A percentile compares a stretch with the other conserved stretches of the same genome.
Conservation (phyloP, 2,329 filamentous ascomycete species). For the Xylariaceae sp. region DNA sequence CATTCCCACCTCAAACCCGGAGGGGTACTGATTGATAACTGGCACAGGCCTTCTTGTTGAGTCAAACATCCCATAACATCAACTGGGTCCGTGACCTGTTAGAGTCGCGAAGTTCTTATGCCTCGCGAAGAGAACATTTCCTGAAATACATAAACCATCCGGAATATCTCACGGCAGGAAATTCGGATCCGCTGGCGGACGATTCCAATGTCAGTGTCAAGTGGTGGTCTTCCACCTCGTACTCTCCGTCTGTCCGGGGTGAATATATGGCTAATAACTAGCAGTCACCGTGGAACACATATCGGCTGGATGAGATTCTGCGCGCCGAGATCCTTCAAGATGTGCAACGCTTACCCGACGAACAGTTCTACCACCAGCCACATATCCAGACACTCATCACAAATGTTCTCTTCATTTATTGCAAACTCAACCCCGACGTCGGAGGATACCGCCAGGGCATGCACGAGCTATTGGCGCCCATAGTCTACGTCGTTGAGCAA, state of each 20-base stretch:
- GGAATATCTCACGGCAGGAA: conserved; percentile 66
- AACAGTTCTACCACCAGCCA: conserved; percentile 79
- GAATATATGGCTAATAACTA: conserved; percentile 15
- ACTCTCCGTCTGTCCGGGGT: background rate
- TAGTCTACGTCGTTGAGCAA: conserved; percentile 76
- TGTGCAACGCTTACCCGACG: conserved; percentile 88
- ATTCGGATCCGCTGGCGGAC: conserved; percentile 80
- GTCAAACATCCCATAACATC: conserved; percentile 59
- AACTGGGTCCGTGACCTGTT: conserved; percentile 66
- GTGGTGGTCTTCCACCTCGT: background rate
- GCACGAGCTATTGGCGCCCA: conserved; percentile 90
- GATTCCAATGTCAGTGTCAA: conserved; percentile 57
- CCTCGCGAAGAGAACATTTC: conserved; percentile 66
- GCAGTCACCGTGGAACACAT: conserved; percentile 87
- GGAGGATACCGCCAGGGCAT: conserved; percentile 96
- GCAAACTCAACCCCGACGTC: conserved; percentile 81
- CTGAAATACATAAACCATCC: conserved; percentile 80
- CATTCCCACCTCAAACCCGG: background rate
- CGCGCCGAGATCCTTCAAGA: conserved; percentile 90
- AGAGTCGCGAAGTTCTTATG: conserved; percentile 70
- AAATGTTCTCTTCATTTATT: conserved; percentile 90
- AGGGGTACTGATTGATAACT: conserved; percentile 7
- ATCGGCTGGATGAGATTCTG: conserved; percentile 77
- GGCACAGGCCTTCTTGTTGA: conserved; percentile 73
- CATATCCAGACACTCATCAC: conserved; percentile 75